Evolutionary conservation across 2,329 filamentous ascomycete species (phyloP).

Genomic region (Exophiala spinifera): DNA sequence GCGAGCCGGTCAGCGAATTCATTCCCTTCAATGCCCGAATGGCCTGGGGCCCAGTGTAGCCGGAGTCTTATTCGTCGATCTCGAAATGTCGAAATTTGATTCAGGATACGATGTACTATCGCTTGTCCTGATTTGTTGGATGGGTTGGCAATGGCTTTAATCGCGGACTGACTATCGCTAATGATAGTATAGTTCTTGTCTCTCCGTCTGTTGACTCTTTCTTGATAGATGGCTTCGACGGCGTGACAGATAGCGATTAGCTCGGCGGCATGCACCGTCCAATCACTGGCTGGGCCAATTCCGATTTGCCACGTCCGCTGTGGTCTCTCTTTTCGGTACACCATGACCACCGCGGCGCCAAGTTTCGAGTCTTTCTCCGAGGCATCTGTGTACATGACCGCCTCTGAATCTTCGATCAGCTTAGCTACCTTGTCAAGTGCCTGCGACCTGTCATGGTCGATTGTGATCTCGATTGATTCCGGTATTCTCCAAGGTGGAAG

Average conservation of each 20-base stretch:
- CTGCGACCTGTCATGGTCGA: constrained; percentile 27
- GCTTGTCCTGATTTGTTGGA: constrained; percentile 9
- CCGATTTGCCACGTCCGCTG: constrained; percentile 8
- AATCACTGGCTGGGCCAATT: constrained; percentile 13
- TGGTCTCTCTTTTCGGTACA: background rate
- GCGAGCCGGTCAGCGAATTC: constrained; percentile 14
- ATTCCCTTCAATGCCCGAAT: constrained; percentile 12
- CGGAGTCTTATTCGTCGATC: constrained; percentile 4
- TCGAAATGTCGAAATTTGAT: background rate
- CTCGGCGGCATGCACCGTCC: constrained; percentile 29
- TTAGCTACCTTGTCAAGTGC: constrained; percentile 19
- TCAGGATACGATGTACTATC: constrained; percentile 7
- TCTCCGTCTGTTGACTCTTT: constrained; percentile 4
- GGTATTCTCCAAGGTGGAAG: constrained; percentile 26
- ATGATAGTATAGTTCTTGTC: constrained; percentile 1
- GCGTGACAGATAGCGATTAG: constrained; percentile 28
- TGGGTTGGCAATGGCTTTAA: constrained; percentile 11
- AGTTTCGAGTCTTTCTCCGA: constrained; percentile 18
- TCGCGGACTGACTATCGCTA: constrained; percentile 14
- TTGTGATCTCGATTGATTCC: constrained; percentile 28
- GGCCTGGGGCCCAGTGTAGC: constrained; percentile 11
- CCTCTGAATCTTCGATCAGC: constrained; percentile 2
- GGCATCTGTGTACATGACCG: constrained; percentile 14
- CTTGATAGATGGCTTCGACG: constrained; percentile 11
- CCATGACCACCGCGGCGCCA: constrained; percentile 25